Base-by-base conservation (phyloP, 345 rosid genomes). In the Alliaria petiolata region DNA sequence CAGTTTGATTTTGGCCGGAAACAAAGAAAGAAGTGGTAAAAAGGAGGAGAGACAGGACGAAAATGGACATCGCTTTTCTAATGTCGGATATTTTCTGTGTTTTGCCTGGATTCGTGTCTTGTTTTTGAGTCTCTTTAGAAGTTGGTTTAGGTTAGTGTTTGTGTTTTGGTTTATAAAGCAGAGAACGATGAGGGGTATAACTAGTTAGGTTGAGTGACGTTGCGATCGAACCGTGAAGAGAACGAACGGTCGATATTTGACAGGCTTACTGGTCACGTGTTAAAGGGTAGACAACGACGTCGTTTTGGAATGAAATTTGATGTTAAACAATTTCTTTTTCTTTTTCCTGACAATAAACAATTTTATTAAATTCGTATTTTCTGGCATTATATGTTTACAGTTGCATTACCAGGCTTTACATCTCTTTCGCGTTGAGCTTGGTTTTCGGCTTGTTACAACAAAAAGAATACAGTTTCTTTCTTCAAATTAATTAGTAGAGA, bases 351-450 rank as follows among this genome's bases (percentile, higher is more conserved):
- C 9, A 8, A 6, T 34, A 34, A 34, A 34, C 3, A 40, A 40
- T 12, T 50, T 50, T 8, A 11, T 13, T 50, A 50, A 20, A 45
- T 17, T 46, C 51, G 11, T 44, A n/a, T 54, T 25, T 58, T 28
- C 8, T 8, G 3, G 47, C 13, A 36, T 11, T 59, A 9, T 20
- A 14, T 40, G 62, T 62, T 26, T 13, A 70, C 28, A 40, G 13
- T n/a, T 61, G 14, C 31, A 49, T 25, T 44, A 56, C 42, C 17
- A 65, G 5, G 67, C 69, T 43, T 35, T 16, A 74, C 78, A 34
- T 61, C 22, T 30, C 45, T 25, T 74, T 67, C 20, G 40, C 65
- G 42, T 51, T 59, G 62, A 60, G 73, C 78, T 67, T 40, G 39
- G 39, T 40, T 65, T 36, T 51, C 33, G 31, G 68, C 5, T 67